Evolutionary conservation across 2,329 filamentous ascomycete genomes (phyloP), one percentile per base, ranked within the genome.

Genomic region (Ophiocordyceps sinensis): DNA sequence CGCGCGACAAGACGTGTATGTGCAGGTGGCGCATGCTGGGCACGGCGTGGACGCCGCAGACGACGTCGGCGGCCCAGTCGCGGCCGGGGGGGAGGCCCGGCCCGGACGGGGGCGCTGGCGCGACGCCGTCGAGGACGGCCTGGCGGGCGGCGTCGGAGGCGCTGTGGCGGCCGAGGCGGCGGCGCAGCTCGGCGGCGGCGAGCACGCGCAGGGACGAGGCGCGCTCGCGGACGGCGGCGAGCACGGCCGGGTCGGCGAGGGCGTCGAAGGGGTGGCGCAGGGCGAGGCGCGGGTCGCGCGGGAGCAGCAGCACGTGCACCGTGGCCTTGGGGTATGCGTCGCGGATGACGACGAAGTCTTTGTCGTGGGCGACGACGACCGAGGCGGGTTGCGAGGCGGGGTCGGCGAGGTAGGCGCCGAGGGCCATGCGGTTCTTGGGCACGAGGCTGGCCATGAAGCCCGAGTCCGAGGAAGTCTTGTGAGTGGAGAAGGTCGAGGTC

Each of bases 21-120:
- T 98, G 91, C 41, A 96, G 57, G 58, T 96, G 86, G 47, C 75
- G 80, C 91, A 98, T 96, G 42, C 82, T 88, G 3, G 91, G 91
- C 49, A 81, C 77, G 3, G 85, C 82, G 62, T 98, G 91, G 8
- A 94, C 73, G 13, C 91, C 91, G 17, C 79, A 73, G 39, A 75
- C 73, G 38, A 96, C 71, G 23, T 91, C 85, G 12, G 66, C 64
- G 34, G 66, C 62, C 85, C 87, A 96, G 61, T 95, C 79, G 21
- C 89, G 71, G 0, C 87, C 88, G 0, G 55, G 47, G 0, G 87
- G 87, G 9, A 88, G 63, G 36, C 67, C 54, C 29, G 29, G 4
- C 42, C 58, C n/a, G 63, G 60, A 28, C 23, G 23, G 7, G 4
- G 23, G 23, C 23, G 23, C 4, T 7, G 23, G 23, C 23, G 23